These are phyloP conservation scores for Globisporangium barbulae DNA, from an alignment of 352 stramenopile species.

Conservation along the genomic window DNA sequence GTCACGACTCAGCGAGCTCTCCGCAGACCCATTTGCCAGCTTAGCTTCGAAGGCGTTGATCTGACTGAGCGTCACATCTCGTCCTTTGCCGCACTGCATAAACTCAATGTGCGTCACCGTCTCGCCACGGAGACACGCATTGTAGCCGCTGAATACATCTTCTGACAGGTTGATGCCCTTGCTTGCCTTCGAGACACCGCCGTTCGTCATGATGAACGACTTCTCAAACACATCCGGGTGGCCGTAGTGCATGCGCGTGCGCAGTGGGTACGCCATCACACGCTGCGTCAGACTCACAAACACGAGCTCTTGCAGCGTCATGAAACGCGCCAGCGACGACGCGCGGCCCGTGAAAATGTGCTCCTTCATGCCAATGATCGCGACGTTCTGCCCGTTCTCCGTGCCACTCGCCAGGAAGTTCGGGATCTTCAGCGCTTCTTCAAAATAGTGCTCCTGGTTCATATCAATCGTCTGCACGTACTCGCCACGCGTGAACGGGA, in stretches of 20 bases:
- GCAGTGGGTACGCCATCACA: constrained; percentile 72
- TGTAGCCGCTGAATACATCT: constrained; percentile 89
- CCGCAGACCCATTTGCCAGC: constrained; percentile 74
- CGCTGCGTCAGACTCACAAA: constrained; percentile 87
- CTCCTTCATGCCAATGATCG: constrained; percentile 88
- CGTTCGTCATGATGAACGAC: constrained; percentile 82
- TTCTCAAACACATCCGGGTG: constrained; percentile 90
- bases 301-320: constrained; percentile 85
- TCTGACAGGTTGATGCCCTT: constrained; percentile 89
- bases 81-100: constrained; percentile 86
- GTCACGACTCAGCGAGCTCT: constrained; percentile 80
- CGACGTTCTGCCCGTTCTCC: constrained; percentile 57
- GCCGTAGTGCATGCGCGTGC: constrained; percentile 84
- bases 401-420: constrained; percentile 84
- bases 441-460: constrained; percentile 90
- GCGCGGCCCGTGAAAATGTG: constrained; percentile 87
- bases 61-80: constrained; percentile 86
- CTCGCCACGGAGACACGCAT: constrained; percentile 70
- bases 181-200: constrained; percentile 83
- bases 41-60: constrained; percentile 89
- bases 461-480: constrained; percentile 90
- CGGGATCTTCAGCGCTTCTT: constrained; percentile 88
- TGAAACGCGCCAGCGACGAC: constrained; percentile 83
- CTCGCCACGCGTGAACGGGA: constrained; percentile 84
- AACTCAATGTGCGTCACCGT: constrained; percentile 83